Base-by-base conservation (phyloP, 2,329 filamentous ascomycete species). In the Whalleya microplaca region DNA sequence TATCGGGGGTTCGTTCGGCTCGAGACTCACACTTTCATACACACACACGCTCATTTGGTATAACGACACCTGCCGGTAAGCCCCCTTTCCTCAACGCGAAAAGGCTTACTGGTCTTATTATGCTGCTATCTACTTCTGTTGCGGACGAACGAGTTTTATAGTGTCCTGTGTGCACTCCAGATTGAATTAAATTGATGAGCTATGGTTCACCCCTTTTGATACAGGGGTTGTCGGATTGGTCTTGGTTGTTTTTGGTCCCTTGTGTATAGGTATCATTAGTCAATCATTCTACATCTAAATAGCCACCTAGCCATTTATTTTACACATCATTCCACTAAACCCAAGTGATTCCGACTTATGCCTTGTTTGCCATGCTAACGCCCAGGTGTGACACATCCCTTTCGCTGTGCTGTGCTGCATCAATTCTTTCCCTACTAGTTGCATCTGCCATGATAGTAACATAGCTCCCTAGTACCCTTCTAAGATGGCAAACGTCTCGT, bases 401-500 rank as follows among this genome's bases (percentile, higher is more conserved):
- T 18, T 32, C 52, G 27, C 16, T 48, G 37, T 50, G 37, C 16
- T 48, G 37, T 50, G 37, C 23, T 23, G 7, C 20, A 41, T 43
- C 29, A 37, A 21, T 41, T 46, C 23, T 27, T 20, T 48, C 37
- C 23, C 19, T 46, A 14, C 19, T 40, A 19, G 32, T n/a, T 21
- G 3, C 16, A 37, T 37, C 32, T 16, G 32, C 23, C 45, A 19
- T 27, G 40, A n/a, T 32, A 27, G 16, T 5, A 40, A 37, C 41
- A 32, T 21, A n/a, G 2, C 20, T 16, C 32, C n/a, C 43, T 56
- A 66, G 32, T 69, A 66, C 12, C 58, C 84, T 56, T 96, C 91
- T 58, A 97, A 78, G 61, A 96, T 79, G 43, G 92, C 91, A 88
- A 91, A 98, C 0, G 94, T 98, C 74, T 91, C 84, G 69, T 98